Base-by-base conservation (phyloP, 2,329 filamentous ascomycete genomes). In the Alternaria postmessia region DNA sequence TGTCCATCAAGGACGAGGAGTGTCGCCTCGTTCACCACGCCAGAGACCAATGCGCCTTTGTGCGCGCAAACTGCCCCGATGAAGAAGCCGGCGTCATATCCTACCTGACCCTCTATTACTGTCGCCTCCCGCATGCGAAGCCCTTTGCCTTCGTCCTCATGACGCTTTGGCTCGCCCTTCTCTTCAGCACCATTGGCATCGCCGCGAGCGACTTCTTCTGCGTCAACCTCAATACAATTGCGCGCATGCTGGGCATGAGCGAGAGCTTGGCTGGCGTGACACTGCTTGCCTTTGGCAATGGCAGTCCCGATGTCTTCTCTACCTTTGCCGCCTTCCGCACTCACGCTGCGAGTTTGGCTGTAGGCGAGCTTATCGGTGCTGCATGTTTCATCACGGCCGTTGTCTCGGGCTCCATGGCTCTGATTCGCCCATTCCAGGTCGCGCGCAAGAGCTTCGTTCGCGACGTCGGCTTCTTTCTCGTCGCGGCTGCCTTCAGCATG, bases 181-280 rank as follows among this genome's bases (percentile, higher is more conserved):
- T 99, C 7, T 99, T 99, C 80, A 94, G 91, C 69, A 98, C 95
- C 14, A 97, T 99, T 66, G 95, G 95, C 61, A 97, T 99, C 65
- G 95, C 95, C 14, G 95, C 95, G 22, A 97, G 93, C 79, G 95
- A 99, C 81, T 99, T 99, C 83, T 95, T 99, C 81, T 98, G 94
- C 80, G 88, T 98, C 81, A 97, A 99, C 75, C 85, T 99, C 34
- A 95, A 92, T 78, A 98, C 95, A 12, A 95, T 99, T 70, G 90
- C 95, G 22, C 90, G 86, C 57, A 88, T 97, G 53, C 84, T 98
- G 28, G 94, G 94, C 20, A 90, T 99, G 83, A 97, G 94, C 78
- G 94, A 99, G 82, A 98, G 93, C 77, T 86, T 99, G 79, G 93
- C 95, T 0, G 95, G 95, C 36, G 96, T 99, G 28, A 99, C 95